Percentiles rank a stretch among this genome's conserved stretches.
These are phyloP conservation scores for Dacryopinax primogenitus DNA, from an alignment of 768 basidiomycete genomes.

Conservation along the genomic window DNA sequence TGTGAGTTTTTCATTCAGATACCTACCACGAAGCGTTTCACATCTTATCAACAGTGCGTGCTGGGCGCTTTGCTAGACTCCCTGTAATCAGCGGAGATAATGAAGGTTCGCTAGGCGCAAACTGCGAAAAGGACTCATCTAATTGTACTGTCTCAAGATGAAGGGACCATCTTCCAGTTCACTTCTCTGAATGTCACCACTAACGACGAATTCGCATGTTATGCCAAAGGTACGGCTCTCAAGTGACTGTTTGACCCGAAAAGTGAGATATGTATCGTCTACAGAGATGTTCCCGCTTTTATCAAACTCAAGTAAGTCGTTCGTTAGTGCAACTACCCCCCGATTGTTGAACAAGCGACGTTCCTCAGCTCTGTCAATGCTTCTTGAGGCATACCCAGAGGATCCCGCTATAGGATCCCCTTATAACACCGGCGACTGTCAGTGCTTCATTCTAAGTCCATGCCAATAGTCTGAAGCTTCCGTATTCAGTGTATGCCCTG, in stretches of 20 bases:
- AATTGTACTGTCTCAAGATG: too few species aligned
- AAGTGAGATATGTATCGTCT: background rate
- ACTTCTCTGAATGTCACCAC: background rate
- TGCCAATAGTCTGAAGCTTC: background rate
- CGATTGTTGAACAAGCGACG: too few species aligned
- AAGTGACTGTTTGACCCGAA: background rate
- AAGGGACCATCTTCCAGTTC: background rate
- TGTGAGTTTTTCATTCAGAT: background rate
- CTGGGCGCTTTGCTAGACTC: background rate
- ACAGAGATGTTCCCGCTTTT: background rate
- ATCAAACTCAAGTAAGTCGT: background rate
- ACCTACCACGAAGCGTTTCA: background rate
- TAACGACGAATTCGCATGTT: background rate
- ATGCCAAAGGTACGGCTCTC: background rate
- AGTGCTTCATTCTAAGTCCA: background rate
- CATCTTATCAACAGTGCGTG: background rate
- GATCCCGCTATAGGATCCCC: background rate
- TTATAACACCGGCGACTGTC: background rate
- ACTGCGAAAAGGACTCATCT: too few species aligned
- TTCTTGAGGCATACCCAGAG: background rate
- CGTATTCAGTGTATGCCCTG: background rate
- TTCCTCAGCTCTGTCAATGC: background rate
- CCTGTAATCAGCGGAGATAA: conserved; percentile 1
- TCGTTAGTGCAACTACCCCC: too few species aligned
- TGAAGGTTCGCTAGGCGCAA: background rate